A percentile compares a stretch with the other conserved stretches of the same genome.
Conservation (phyloP, 129 eudicot species). For the Ambrosia artemisiifolia region DNA sequence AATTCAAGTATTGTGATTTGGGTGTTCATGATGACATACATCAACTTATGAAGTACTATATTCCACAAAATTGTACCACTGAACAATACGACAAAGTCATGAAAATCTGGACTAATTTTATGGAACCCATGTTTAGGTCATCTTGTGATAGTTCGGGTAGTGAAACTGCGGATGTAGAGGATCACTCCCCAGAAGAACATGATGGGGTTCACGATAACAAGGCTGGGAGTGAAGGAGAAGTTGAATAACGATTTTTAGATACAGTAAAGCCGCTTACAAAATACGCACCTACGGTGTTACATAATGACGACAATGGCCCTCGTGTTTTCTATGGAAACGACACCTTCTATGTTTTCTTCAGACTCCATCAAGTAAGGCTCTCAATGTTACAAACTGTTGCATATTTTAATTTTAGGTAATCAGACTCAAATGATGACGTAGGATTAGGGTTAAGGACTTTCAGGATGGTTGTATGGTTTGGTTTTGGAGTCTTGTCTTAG, state of each 20-base stretch:
- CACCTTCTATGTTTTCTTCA: conserved; percentile 74
- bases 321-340: conserved; percentile 82
- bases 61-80: conserved; percentile 67
- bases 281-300: conserved; percentile 33
- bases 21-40: conserved; percentile 79
- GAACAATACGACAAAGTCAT: conserved; percentile 72
- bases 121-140: conserved; percentile 74
- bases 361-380: conserved; percentile 83
- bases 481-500: no score
- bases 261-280: conserved; percentile 64
- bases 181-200: conserved; percentile 58
- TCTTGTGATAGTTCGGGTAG: conserved; percentile 61
- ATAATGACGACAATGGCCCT: conserved; percentile 34
- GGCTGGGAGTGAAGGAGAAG: conserved; percentile 87
- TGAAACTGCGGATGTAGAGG: conserved; percentile 72
- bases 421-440: background rate
- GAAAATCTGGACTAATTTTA: conserved; percentile 83
- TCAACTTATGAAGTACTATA: conserved; percentile 72
- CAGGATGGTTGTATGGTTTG: no score
- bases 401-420: background rate
- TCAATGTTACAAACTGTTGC: conserved; percentile 4
- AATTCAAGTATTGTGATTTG: conserved; percentile 59
- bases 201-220: conserved; percentile 52
- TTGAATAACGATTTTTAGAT: conserved; percentile 52
- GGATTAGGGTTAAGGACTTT: no score